These are phyloP conservation scores for Nasturtium officinale DNA, from an alignment of 345 rosid species.

Conservation along the genomic window DNA sequence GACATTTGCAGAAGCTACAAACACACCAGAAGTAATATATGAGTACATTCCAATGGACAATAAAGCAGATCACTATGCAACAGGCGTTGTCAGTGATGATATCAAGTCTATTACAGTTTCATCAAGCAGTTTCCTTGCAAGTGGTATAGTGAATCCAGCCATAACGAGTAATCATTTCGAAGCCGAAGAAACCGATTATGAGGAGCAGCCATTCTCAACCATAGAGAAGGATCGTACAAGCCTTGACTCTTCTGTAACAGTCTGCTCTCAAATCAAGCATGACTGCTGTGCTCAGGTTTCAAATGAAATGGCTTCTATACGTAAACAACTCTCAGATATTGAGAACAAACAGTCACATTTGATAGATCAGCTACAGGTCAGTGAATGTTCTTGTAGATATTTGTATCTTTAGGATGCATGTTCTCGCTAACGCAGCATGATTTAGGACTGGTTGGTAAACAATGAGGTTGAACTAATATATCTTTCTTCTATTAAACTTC, in stretches of 20 bases:
- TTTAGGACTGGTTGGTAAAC: neutral
- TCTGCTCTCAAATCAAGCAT: constrained; percentile 50
- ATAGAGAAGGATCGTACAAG: constrained; percentile 62
- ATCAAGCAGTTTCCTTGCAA: constrained; percentile 47
- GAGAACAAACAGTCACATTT: constrained; percentile 72
- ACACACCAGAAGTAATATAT: constrained; percentile 53
- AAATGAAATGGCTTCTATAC: constrained; percentile 70
- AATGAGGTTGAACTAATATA: neutral
- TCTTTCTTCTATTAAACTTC: constrained; percentile 3
- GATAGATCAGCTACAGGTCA: constrained; percentile 84
- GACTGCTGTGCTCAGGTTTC: constrained; percentile 65
- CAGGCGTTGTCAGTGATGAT: constrained; percentile 50
- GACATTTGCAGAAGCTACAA: constrained; percentile 52
- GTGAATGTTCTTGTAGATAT: constrained; percentile 3
- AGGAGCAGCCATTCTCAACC: constrained; percentile 52
- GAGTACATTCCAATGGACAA: constrained; percentile 64
- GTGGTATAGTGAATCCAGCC: constrained; percentile 45
- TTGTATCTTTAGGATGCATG: neutral
- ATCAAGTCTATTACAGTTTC: constrained; percentile 60
- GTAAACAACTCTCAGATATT: constrained; percentile 75
- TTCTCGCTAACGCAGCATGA: neutral
- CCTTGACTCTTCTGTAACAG: constrained; percentile 74
- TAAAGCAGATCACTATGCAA: constrained; percentile 62
- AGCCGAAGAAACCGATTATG: constrained; percentile 50
- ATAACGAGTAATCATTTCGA: constrained; percentile 52